These are phyloP conservation scores for Tilletia indica DNA, from an alignment of 1,284 basidiomycete species.

Conservation along the genomic window DNA sequence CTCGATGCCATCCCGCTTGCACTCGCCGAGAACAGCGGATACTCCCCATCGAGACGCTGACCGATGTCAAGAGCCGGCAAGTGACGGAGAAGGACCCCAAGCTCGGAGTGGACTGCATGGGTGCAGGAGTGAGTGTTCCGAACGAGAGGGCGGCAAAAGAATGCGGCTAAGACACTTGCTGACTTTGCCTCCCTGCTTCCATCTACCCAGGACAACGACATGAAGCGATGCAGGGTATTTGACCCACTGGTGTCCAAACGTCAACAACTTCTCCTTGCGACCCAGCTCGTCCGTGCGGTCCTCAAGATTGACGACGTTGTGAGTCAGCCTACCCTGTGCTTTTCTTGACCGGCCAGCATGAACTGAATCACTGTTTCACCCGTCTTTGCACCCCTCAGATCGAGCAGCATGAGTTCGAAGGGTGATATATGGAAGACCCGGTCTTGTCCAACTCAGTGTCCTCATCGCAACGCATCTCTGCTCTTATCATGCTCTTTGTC, in stretches of 20 bases:
- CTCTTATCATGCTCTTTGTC: too few species aligned
- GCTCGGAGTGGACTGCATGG: constrained; percentile 90
- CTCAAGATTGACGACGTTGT: constrained; percentile 57
- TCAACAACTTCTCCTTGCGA: constrained; percentile 95
- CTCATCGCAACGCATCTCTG: too few species aligned
- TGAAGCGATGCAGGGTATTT: constrained; percentile 96
- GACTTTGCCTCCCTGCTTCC: neutral
- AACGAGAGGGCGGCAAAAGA: constrained; percentile 20
- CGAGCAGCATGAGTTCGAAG: constrained; percentile 29
- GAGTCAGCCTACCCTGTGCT: constrained; percentile 8
- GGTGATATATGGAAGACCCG: neutral
- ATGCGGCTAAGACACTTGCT: too few species aligned
- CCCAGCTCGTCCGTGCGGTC: constrained; percentile 69
- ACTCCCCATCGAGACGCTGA: constrained; percentile 91
- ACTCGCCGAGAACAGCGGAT: constrained; percentile 92
- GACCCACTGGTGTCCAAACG: constrained; percentile 96
- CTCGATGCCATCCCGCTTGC: constrained; percentile 90
- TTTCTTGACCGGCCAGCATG: too few species aligned
- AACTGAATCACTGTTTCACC: too few species aligned
- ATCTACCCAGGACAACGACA: constrained; percentile 63
- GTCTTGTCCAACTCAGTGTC: too few species aligned
- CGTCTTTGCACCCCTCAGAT: constrained; percentile 16
- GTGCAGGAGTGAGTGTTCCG: constrained; percentile 78
- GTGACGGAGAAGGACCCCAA: constrained; percentile 80
- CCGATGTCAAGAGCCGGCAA: constrained; percentile 90